Evolutionary conservation across 108 stramenopile species (phyloP).

Genomic region (Pseudonitzschia multistriata): DNA sequence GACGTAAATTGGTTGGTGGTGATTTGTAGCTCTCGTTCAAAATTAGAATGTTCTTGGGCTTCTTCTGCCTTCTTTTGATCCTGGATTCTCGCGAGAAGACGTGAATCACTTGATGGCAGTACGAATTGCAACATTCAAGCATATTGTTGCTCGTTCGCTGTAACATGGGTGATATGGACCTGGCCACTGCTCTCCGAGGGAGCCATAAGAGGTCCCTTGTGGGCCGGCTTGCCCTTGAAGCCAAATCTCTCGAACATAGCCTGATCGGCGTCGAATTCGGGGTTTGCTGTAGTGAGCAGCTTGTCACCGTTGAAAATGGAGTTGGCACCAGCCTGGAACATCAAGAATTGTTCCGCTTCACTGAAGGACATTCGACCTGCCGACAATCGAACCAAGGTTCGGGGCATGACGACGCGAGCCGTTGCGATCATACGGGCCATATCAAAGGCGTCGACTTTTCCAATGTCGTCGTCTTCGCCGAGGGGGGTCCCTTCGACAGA

Average conservation of each 20-base stretch:
- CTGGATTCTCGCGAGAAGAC: too few species aligned
- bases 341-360: conserved; percentile 93
- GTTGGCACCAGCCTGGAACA: conserved; percentile 98
- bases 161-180: conserved; percentile 66
- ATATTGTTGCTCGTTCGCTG: conserved; percentile 19
- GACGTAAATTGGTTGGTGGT: too few species aligned
- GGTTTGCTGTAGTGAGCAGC: conserved; percentile 93
- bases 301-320: conserved; percentile 98
- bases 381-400: conserved; percentile 95
- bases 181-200: conserved; percentile 60
- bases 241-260: conserved; percentile 88
- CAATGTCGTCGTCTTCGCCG: conserved; percentile 69
- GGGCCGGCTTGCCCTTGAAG: conserved; percentile 88
- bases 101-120: too few species aligned
- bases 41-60: not conserved
- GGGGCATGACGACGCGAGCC: conserved; percentile 95
- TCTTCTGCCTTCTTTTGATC: not conserved
- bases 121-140: conserved; percentile 1
- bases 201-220: conserved; percentile 81
- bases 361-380: conserved; percentile 94
- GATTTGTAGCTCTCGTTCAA: too few species aligned
- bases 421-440: conserved; percentile 99
- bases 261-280: conserved; percentile 90
- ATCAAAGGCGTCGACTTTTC: conserved; percentile 87
- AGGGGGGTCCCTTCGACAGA: conserved; percentile 90